These are phyloP conservation scores for Xanthoparmelia taractica DNA, from an alignment of 495 filamentous ascomycete species.

Conservation along the genomic window DNA sequence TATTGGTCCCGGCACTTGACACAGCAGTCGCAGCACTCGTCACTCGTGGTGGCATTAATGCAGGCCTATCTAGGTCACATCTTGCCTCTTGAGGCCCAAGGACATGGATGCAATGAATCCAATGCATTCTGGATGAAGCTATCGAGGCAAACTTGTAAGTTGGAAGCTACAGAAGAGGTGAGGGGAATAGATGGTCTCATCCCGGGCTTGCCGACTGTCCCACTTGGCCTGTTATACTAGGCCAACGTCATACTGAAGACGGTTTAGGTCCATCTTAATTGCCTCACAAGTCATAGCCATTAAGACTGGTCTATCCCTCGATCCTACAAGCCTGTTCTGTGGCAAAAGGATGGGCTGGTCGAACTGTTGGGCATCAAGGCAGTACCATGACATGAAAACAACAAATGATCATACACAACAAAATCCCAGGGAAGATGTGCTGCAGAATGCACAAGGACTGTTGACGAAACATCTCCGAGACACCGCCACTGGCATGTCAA, in stretches of 20 bases:
- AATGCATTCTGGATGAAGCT: background rate
- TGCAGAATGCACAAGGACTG: background rate
- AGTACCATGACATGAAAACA: background rate
- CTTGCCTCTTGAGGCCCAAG: background rate
- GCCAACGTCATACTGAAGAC: background rate
- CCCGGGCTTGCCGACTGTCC: background rate
- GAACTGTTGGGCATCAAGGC: slow-evolving; percentile 1
- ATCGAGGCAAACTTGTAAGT: background rate
- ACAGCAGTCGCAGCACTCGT: background rate
- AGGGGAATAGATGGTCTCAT: background rate
- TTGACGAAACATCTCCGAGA: background rate
- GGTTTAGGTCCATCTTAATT: background rate
- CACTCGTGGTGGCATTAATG: background rate
- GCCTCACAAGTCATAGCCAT: background rate
- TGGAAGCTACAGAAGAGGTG: background rate
- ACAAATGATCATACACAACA: background rate
- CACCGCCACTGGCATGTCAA: background rate
- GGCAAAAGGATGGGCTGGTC: background rate
- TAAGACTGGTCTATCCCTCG: background rate
- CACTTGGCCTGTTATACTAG: background rate
- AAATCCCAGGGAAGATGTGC: background rate
- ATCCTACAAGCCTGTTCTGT: background rate
- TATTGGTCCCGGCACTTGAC: background rate
- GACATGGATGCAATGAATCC: background rate
- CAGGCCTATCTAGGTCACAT: background rate